Percentiles rank a stretch among this genome's conserved stretches.
phyloP scores from a whole-genome alignment of 2,329 filamentous ascomycete species.

The Cryphonectria japonica region DNA sequence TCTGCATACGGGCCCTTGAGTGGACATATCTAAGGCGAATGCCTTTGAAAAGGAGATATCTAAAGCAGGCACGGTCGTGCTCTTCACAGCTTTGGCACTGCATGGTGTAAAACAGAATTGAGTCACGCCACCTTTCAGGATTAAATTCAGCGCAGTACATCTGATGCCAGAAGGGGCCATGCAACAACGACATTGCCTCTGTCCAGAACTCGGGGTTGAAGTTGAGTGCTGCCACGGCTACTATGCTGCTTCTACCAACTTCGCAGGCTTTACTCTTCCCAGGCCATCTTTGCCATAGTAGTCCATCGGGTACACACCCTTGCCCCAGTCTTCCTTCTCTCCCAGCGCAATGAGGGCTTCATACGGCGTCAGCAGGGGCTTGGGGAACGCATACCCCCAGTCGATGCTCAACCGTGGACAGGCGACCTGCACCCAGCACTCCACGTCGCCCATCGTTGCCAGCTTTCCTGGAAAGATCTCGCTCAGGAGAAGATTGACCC shows the following conservation, averaged over 20 bases:
- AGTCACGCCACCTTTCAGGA: neutral
- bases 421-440: conserved; percentile 98
- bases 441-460: conserved; percentile 89
- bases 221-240: neutral
- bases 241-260: conserved; percentile 24
- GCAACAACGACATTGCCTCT: neutral
- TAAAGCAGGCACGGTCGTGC: neutral
- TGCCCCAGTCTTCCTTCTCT: conserved; percentile 74
- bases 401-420: conserved; percentile 97
- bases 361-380: conserved; percentile 89
- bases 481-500: conserved; percentile 82
- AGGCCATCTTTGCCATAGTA: conserved; percentile 94
- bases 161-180: neutral
- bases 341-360: conserved; percentile 92
- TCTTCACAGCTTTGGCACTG: neutral
- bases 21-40: neutral
- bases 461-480: conserved; percentile 98
- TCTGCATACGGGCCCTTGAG: neutral
- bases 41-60: neutral
- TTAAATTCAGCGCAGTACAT: neutral
- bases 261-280: conserved; percentile 69
- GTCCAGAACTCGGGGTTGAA: neutral
- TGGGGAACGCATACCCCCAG: conserved; percentile 95
- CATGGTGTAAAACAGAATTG: neutral
- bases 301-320: conserved; percentile 91